Evolutionary conservation across 331 rosid species (phyloP).

Genomic region (Stylosanthes scabra): DNA sequence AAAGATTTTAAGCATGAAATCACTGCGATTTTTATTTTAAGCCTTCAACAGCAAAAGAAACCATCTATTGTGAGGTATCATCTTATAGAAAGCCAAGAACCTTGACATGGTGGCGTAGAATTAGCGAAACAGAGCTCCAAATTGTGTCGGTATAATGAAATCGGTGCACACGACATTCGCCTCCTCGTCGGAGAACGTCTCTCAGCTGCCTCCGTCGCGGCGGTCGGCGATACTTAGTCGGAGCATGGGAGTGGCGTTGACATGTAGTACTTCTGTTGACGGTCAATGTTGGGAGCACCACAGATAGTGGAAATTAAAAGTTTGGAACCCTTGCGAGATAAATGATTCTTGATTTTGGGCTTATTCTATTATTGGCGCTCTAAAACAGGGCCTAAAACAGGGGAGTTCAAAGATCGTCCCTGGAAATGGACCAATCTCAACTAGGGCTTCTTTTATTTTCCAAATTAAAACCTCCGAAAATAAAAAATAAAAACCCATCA

Average conservation of each 20-base stretch:
- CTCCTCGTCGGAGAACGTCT: constrained; percentile 31
- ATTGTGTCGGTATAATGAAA: constrained; percentile 11
- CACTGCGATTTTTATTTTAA: not conserved
- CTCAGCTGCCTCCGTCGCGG: constrained; percentile 25
- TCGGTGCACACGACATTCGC: constrained; percentile 33
- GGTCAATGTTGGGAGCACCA: not conserved
- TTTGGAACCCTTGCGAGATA: no score
- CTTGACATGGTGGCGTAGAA: constrained; percentile 59
- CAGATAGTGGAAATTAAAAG: no score
- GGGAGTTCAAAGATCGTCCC: no score
- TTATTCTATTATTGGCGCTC: no score
- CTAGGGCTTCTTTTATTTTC: no score
- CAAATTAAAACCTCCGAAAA: no score
- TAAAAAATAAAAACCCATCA: no score
- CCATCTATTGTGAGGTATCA: not conserved
- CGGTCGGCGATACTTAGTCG: constrained; percentile 20
- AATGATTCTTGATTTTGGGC: no score
- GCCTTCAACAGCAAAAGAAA: constrained; percentile 4
- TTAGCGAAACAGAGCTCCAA: constrained; percentile 27
- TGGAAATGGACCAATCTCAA: no score
- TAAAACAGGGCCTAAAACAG: no score
- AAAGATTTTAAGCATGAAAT: not conserved
- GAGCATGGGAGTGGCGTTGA: constrained; percentile 36
- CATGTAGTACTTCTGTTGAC: not conserved
- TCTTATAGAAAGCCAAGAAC: constrained; percentile 36